A percentile compares a stretch with the other conserved stretches of the same genome.
phyloP scores from a whole-genome alignment of 148 eudicot genomes.

The Mesembryanthemum crystallinum region DNA sequence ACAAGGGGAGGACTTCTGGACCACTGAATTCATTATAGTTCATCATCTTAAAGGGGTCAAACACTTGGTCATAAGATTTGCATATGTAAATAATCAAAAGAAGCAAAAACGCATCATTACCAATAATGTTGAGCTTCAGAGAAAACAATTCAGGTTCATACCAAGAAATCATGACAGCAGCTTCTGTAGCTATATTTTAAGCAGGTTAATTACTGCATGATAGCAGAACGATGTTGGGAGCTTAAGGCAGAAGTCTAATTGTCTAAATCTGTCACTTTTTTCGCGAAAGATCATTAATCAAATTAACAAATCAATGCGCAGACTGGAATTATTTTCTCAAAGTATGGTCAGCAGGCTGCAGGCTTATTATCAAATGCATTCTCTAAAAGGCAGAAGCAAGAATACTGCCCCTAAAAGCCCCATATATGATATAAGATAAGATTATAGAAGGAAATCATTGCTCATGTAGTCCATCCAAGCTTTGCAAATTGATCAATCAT shows the following conservation, averaged over 20 bases:
- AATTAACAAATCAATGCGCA: background rate
- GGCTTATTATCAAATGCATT: conserved; percentile 8
- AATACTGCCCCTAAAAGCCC: conserved; percentile 1
- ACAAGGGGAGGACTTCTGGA: conserved; percentile 9
- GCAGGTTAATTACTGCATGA: conserved; percentile 4
- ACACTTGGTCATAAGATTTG: conserved; percentile 4
- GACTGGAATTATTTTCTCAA: conserved; percentile 9
- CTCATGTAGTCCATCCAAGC: conserved; percentile 23
- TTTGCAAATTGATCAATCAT: conserved; percentile 29
- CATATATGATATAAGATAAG: conserved; percentile 12
- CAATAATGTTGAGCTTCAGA: conserved; percentile 19
- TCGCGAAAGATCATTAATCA: too few species aligned
- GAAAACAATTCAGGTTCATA: conserved; percentile 18
- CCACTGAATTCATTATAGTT: conserved; percentile 7
- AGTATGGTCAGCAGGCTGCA: conserved; percentile 2
- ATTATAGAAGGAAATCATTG: conserved; percentile 3
- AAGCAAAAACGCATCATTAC: conserved; percentile 17
- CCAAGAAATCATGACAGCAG: conserved; percentile 31
- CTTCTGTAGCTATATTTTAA: conserved; percentile 10
- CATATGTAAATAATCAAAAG: conserved; percentile 11
- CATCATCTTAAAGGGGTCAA: conserved; percentile 9
- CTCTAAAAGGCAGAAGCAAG: conserved; percentile 15
- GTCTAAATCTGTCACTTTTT: conserved; percentile 1
- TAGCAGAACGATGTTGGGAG: conserved; percentile 5
- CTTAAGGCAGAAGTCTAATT: conserved; percentile 12